Conservation (phyloP, 2,329 filamentous ascomycete genomes). For the Zymoseptoria passerinii region DNA sequence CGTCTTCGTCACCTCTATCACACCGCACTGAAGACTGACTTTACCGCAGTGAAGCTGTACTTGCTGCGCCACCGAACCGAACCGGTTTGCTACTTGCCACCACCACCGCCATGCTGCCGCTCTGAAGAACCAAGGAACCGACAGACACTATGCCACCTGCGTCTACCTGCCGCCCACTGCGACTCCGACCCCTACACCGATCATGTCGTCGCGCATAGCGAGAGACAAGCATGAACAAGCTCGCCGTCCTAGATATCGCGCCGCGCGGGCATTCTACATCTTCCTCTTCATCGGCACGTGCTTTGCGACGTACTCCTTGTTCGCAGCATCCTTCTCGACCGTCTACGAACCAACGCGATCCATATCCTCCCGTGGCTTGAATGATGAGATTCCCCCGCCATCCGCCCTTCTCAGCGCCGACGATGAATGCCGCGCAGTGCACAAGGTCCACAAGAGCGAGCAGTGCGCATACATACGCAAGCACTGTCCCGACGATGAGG, state of each 20-base stretch:
- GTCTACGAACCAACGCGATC: neutral
- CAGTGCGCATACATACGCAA: slow-evolving; percentile 77
- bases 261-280: slow-evolving; percentile 40
- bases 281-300: slow-evolving; percentile 32
- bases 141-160: neutral
- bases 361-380: neutral
- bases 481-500: slow-evolving; percentile 82
- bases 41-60: neutral
- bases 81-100: neutral
- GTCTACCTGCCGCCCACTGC: neutral
- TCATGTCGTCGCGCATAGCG: neutral
- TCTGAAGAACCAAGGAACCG: neutral
- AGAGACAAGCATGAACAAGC: neutral
- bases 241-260: slow-evolving; percentile 27
- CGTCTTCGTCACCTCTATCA: neutral
- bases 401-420: slow-evolving; percentile 16
- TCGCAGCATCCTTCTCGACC: slow-evolving; percentile 6
- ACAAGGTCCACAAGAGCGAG: slow-evolving; percentile 54
- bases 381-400: neutral
- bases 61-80: neutral
- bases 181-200: neutral
- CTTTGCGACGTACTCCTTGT: slow-evolving; percentile 18
- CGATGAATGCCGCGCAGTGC: slow-evolving; percentile 68
- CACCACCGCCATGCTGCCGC: neutral
- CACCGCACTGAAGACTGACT: neutral